phyloP scores from a whole-genome alignment of 352 stramenopile species.

The Globisporangium acanthophoron region DNA sequence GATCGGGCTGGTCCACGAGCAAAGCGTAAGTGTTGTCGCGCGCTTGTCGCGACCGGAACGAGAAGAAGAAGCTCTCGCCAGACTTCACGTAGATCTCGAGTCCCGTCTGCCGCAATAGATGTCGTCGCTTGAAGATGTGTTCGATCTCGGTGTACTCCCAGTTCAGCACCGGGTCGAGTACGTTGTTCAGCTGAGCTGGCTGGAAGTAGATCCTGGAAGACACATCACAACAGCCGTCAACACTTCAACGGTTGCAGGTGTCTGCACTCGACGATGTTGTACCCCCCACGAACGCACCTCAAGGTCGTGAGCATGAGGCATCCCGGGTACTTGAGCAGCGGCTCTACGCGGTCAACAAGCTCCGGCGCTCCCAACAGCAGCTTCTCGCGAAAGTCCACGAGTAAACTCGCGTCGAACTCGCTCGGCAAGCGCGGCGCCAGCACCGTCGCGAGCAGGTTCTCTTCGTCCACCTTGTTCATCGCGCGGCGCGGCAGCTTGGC shows the following conservation, averaged over 20 bases:
- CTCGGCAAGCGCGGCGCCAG: slow-evolving; percentile 50
- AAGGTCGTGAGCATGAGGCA: slow-evolving; percentile 81
- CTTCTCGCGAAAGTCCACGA: slow-evolving; percentile 89
- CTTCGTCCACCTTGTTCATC: slow-evolving; percentile 86
- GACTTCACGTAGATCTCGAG: slow-evolving; percentile 83
- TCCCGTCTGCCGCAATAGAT: slow-evolving; percentile 38
- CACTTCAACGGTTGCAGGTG: too few species aligned
- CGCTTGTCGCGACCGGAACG: slow-evolving; percentile 44
- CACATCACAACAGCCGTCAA: too few species aligned
- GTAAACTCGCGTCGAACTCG: slow-evolving; percentile 81
- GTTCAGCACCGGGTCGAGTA: slow-evolving; percentile 82
- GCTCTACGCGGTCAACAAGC: slow-evolving; percentile 85
- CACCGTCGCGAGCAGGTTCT: slow-evolving; percentile 67
- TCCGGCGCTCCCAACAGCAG: slow-evolving; percentile 58
- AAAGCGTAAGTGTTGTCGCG: slow-evolving; percentile 83
- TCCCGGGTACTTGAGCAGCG: slow-evolving; percentile 88
- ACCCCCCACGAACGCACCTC: too few species aligned
- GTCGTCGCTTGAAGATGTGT: slow-evolving; percentile 58
- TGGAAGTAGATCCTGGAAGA: slow-evolving; percentile 83
- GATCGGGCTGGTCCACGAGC: slow-evolving; percentile 69
- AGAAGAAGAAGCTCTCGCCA: slow-evolving; percentile 77
- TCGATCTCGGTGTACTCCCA: slow-evolving; percentile 78
- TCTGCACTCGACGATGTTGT: too few species aligned
- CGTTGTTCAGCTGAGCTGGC: slow-evolving; percentile 89
- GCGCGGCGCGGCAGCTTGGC: slow-evolving; percentile 26